phyloP scores from a whole-genome alignment of 257 asterid genomes.

The Leonotis leonurus region DNA sequence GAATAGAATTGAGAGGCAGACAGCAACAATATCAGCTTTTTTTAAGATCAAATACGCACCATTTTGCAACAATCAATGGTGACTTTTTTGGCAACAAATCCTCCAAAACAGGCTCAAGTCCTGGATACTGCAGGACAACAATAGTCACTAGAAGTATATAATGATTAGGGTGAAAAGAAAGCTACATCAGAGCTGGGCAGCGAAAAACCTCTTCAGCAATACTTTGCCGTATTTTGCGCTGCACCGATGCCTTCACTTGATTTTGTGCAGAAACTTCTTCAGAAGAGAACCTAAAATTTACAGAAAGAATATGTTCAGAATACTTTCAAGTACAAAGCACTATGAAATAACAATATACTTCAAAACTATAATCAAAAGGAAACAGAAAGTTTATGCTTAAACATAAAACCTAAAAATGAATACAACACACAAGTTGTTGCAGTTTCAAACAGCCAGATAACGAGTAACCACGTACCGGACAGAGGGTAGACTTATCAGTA shows the following conservation, averaged over 20 bases:
- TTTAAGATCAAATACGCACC: constrained; percentile 38
- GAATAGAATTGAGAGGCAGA: background rate
- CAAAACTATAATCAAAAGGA: background rate
- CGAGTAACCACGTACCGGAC: background rate
- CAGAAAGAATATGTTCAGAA: constrained; percentile 1
- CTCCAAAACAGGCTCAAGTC: constrained; percentile 79
- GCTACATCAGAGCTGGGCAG: constrained; percentile 1
- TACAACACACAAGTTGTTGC: background rate
- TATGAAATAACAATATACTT: background rate
- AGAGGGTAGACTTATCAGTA: background rate
- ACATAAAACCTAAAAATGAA: background rate
- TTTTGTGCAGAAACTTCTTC: constrained; percentile 98
- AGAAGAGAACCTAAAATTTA: constrained; percentile 63
- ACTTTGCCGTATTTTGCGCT: constrained; percentile 86
- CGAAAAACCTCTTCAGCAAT: constrained; percentile 78
- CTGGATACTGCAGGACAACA: constrained; percentile 63
- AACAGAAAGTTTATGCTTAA: background rate
- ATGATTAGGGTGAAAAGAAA: background rate
- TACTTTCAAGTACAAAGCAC: constrained; percentile 4
- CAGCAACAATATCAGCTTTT: background rate
- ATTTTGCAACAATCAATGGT: constrained; percentile 90
- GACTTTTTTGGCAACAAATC: constrained; percentile 95
- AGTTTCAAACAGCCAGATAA: background rate
- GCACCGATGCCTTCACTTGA: constrained; percentile 99
- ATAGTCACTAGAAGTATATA: constrained; percentile 1